Evolutionary conservation across 306 rosid species (phyloP), one percentile per base, ranked within the genome.

Genomic region (Inga oerstediana): DNA sequence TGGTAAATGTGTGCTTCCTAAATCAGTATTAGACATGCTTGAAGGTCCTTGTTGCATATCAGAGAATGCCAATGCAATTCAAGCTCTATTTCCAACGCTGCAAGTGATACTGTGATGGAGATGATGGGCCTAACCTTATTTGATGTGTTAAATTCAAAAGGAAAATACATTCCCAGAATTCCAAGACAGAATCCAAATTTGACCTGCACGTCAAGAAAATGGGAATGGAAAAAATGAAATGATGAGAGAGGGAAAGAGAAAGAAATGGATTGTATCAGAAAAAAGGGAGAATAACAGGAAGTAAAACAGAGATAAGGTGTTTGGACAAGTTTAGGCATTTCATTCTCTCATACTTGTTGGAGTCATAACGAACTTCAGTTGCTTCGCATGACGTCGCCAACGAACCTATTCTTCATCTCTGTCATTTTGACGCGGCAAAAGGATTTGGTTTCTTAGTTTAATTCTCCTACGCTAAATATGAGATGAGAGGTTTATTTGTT

Each of bases 121-220:
- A 51, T 5, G 79, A 49, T n/a, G 51, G 46, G 58, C 51, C 76
- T 76, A 48, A 32, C 72, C 14, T 77, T 58, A 41, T 77, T 71
- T 30, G 68, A 22, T 32, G 54, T 19, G 74, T 46, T 74, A 51
- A 69, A 58, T 56, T 19, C 24, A 56, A 56, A 56, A 56, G 24
- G 62, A 8, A 56, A 56, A 19, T 56, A 7, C 62, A 56, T 56
- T 56, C 3, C 62, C 62, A 27, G 30, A 27, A 27, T 27, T 27
- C 30, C 30, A 45, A 45, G 48, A 10, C 48, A 32, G 52, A 10
- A n/a, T n/a, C 65, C 65, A n/a, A 10, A 15, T 59, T 22, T 22
- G 15, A 59, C 14, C 34, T 24, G 34, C 66, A 24, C 66, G 51
- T 71, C 32, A 69, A 66, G 66, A 5, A 64, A 58, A 78, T 13